Evolutionary conservation across 345 rosid species (phyloP), one percentile per base, ranked within the genome.

Genomic region (Cardamine chenopodiifolia): DNA sequence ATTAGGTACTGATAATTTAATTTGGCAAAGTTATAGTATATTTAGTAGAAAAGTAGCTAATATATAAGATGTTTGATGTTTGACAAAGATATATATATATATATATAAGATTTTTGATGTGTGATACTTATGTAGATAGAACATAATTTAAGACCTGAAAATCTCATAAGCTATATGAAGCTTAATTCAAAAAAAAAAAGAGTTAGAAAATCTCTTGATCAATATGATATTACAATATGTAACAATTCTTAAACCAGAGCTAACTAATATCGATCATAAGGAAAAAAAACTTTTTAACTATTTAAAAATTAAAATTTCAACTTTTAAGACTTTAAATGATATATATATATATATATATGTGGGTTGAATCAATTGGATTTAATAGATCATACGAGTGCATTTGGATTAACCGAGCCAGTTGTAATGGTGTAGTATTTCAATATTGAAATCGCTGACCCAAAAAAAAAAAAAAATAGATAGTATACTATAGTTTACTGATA

Each of bases 391-490:
- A 10, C 6, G 14, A 20, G 45, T 5, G 32, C 3, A 49, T 9
- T 67, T 45, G 47, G 47, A 31, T 20, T 31, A 37, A 53, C 49
- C 28, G 48, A 42, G 50, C 26, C 23, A 42, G 8, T 70, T 20
- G 34, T 48, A 32, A 32, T 31, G 66, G 58, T 45, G 13, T 6
- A 20, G 49, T 22, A 32, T 32, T 26, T 11, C 32, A 35, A n/a
- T 48, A 34, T 35, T 25, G 20, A 61, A 61, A 50, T 61, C 29
- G 52, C 35, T 50, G 68, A 71, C 68, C 14, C n/a, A n/a, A n/a
- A n/a, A 19, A 23, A 22, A 32, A 22, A 23, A 6, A 12, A 20
- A 58, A 70, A 32, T 15, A 70, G 18, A 22, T 45, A 29, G n/a
- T n/a, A n/a, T n/a, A n/a, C n/a, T 28, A 48, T 57, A 57, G 44